These are phyloP conservation scores for Boehmeria nivea DNA, from an alignment of 306 rosid species.

Conservation along the genomic window DNA sequence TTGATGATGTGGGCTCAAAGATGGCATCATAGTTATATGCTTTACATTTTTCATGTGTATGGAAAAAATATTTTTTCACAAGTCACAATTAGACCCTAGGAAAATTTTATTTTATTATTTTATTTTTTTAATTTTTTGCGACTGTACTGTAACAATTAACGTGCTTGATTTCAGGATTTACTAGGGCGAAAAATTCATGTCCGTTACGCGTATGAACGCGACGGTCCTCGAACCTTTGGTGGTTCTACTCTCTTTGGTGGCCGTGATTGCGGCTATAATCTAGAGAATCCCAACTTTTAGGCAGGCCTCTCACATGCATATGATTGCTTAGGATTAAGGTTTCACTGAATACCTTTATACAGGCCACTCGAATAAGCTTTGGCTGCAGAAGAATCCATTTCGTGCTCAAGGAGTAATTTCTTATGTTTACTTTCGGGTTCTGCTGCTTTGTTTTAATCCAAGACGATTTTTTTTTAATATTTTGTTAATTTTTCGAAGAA, in stretches of 20 bases:
- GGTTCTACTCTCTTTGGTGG: conserved; percentile 22
- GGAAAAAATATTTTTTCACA: not conserved
- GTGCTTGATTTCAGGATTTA: conserved; percentile 40
- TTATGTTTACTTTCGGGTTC: too few relatives aligned
- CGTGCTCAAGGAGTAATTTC: too few relatives aligned
- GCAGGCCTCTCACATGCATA: too few relatives aligned
- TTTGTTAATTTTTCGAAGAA: too few relatives aligned
- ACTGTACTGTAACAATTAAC: conserved; percentile 13
- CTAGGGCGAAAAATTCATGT: conserved; percentile 62
- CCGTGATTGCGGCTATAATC: conserved; percentile 25
- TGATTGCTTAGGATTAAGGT: not conserved
- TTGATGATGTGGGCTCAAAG: not conserved
- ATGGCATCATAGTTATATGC: too few relatives aligned
- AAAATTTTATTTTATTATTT: too few relatives aligned
- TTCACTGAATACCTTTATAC: not conserved
- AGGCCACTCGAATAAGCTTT: too few relatives aligned
- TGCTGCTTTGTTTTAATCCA: too few relatives aligned
- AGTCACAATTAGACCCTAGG: not conserved
- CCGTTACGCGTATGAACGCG: conserved; percentile 49
- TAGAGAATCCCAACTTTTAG: conserved; percentile 3
- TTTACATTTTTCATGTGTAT: too few relatives aligned
- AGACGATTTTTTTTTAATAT: too few relatives aligned
- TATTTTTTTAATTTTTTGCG: too few relatives aligned
- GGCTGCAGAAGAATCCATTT: too few relatives aligned
- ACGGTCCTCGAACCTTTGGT: conserved; percentile 29